Evolutionary conservation across 768 basidiomycete species (phyloP).

Genomic region (Macrocybe gigantea): DNA sequence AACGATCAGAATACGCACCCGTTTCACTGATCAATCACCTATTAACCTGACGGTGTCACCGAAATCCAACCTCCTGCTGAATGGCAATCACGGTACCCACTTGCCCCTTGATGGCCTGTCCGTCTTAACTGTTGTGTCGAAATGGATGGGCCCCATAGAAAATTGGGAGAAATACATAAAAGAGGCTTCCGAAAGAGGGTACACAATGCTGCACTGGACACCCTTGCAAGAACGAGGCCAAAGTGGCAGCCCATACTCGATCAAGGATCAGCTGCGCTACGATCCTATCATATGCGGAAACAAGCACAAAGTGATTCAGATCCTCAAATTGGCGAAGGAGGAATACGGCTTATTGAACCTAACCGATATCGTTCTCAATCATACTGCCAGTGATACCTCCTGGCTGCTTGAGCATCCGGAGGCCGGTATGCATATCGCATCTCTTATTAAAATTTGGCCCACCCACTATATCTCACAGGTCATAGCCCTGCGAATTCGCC

Average conservation of each 20-base stretch:
- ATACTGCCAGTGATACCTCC: constrained; percentile 89
- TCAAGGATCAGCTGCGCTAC: constrained; percentile 80
- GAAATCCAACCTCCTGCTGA: constrained; percentile 44
- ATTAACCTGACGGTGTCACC: constrained; percentile 47
- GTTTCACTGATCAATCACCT: constrained; percentile 24
- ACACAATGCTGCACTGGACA: constrained; percentile 98
- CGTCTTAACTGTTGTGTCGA: constrained; percentile 88
- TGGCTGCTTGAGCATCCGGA: constrained; percentile 95
- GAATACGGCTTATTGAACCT: constrained; percentile 86
- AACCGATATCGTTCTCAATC: constrained; percentile 96
- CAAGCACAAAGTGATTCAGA: constrained; percentile 50
- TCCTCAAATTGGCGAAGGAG: constrained; percentile 66
- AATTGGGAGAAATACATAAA: constrained; percentile 78
- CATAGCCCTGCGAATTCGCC: constrained; percentile 90
- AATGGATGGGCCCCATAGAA: constrained; percentile 91
- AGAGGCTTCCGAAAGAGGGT: constrained; percentile 84
- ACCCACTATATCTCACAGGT: constrained; percentile 37
- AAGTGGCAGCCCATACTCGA: constrained; percentile 91
- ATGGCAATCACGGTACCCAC: constrained; percentile 50
- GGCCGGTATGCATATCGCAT: constrained; percentile 56
- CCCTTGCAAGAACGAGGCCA: constrained; percentile 90
- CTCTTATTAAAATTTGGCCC: not conserved
- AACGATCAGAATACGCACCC: constrained; percentile 54
- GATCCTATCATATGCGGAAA: constrained; percentile 70
- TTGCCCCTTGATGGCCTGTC: constrained; percentile 85